Base-by-base conservation (phyloP, 768 basidiomycete species). In the Mycena haematopus region DNA sequence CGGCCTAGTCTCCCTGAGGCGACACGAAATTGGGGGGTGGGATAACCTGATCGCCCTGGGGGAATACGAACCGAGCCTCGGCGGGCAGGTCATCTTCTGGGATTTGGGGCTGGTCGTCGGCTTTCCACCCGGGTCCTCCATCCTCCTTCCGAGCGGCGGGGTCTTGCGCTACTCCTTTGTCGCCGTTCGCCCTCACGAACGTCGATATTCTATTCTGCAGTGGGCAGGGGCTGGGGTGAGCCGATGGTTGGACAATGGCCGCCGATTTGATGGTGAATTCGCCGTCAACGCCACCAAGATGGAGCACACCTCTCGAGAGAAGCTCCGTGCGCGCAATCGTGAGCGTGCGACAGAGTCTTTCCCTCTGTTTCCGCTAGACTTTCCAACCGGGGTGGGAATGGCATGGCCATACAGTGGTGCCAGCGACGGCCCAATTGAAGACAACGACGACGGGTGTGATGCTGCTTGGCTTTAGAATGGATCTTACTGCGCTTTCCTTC, bases 31-130 rank as follows among this genome's bases (percentile, higher is more conserved):
- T 22, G 29, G 29, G 3, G 7, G 8, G 4, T 52, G 50, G 50
- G 25, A 22, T 19, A 52, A 11, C 5, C 29, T 52, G 9, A 52
- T 22, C 11, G 50, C 50, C 17, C 19, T 35, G 27, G 50, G 50
- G 5, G 25, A 29, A 3, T 52, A 31, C 33, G 6, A n/a, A 6
- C 33, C 25, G 6, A 4, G 6, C 7, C 50, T 25, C 27, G 50
- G 50, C 33, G 50, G 50, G 7, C 50, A 52, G 10, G n/a, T 52
- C 15, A 52, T 52, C n/a, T n/a, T 52, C 29, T 52, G 50, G 50
- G 50, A 52, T 22, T n/a, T 52, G 5, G 50, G 50, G 10, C 33
- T 52, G 11, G 50, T 52, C n/a, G 24, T 52, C 11, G 6, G 4
- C 27, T 52, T 52, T 19, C 50, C 50, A 3, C n/a, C 50, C 6